Percentiles rank a stretch among this genome's conserved stretches.
These are phyloP conservation scores for Macrocybe gigantea DNA, from an alignment of 768 basidiomycete genomes.

Conservation along the genomic window DNA sequence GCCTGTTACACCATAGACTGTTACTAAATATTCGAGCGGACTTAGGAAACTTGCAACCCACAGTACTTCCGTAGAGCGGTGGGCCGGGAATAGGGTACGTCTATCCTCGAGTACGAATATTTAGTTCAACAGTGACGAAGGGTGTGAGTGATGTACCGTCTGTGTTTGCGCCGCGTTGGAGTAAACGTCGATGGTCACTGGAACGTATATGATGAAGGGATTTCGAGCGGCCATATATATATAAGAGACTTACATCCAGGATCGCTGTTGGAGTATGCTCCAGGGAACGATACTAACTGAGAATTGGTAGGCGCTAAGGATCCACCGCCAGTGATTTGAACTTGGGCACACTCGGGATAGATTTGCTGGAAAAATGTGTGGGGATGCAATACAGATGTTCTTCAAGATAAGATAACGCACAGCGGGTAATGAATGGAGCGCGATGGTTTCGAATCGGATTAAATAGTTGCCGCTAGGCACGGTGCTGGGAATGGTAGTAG, in stretches of 20 bases:
- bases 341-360: conserved; percentile 57
- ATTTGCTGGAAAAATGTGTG: conserved; percentile 40
- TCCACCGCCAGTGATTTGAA: conserved; percentile 36
- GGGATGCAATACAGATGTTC: no score
- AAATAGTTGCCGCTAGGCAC: conserved; percentile 39
- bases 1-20: neutral
- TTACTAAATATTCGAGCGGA: neutral
- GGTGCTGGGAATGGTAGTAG: conserved; percentile 35
- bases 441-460: conserved; percentile 46
- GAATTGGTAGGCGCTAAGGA: conserved; percentile 29
- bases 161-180: conserved; percentile 28
- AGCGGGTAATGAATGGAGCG: conserved; percentile 46
- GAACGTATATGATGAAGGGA: conserved; percentile 16
- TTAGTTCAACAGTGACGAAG: neutral
- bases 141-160: conserved; percentile 7
- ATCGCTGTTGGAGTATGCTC: conserved; percentile 36
- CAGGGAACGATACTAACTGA: conserved; percentile 45
- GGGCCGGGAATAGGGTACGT: conserved; percentile 40
- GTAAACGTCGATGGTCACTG: conserved; percentile 37
- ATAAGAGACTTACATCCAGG: conserved; percentile 29
- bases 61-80: conserved; percentile 33
- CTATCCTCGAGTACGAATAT: conserved; percentile 4
- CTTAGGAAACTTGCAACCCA: conserved; percentile 2
- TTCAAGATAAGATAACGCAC: conserved; percentile 19
- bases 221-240: neutral